A percentile compares a stretch with the other conserved stretches of the same genome.
These are phyloP conservation scores for Dipodascopsis uninucleata DNA, from an alignment of 805 yeast genomes.

Conservation along the genomic window DNA sequence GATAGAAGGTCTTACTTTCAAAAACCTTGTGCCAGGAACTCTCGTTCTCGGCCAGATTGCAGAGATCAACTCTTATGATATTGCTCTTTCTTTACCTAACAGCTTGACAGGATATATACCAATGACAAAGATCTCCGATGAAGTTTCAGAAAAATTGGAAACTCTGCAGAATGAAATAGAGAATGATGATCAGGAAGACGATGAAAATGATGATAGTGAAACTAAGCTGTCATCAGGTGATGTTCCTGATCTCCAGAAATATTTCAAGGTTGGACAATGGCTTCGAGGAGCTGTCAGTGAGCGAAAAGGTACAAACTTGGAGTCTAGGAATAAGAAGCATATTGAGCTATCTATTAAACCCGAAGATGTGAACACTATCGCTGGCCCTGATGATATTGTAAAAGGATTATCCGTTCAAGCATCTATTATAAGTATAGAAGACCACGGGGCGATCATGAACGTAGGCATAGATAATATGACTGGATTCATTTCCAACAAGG, in stretches of 20 bases:
- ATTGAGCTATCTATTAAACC: conserved; percentile 75
- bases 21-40: conserved; percentile 66
- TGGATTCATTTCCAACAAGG: conserved; percentile 77
- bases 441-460: conserved; percentile 80
- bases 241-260: conserved; percentile 53
- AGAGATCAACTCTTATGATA: conserved; percentile 56
- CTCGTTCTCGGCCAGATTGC: conserved; percentile 72
- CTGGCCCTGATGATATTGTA: conserved; percentile 61
- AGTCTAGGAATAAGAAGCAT: conserved; percentile 49
- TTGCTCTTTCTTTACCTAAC: conserved; percentile 73
- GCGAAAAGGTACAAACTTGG: conserved; percentile 42
- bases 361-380: conserved; percentile 55
- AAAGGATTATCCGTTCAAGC: conserved; percentile 69
- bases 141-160: conserved; percentile 56
- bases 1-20: conserved; percentile 56
- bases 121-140: conserved; percentile 65
- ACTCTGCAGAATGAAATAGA: conserved; percentile 45
- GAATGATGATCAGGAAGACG: conserved; percentile 39
- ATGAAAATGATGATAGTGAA: conserved; percentile 37
- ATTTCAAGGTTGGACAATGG: conserved; percentile 78
- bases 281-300: conserved; percentile 73
- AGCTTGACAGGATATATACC: conserved; percentile 76
- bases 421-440: conserved; percentile 76
- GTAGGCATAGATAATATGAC: conserved; percentile 56
- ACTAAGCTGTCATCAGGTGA: conserved; percentile 32